These are phyloP conservation scores for Graphilbum ipis-grandicollis DNA, from an alignment of 2,329 filamentous ascomycete genomes.

Conservation along the genomic window DNA sequence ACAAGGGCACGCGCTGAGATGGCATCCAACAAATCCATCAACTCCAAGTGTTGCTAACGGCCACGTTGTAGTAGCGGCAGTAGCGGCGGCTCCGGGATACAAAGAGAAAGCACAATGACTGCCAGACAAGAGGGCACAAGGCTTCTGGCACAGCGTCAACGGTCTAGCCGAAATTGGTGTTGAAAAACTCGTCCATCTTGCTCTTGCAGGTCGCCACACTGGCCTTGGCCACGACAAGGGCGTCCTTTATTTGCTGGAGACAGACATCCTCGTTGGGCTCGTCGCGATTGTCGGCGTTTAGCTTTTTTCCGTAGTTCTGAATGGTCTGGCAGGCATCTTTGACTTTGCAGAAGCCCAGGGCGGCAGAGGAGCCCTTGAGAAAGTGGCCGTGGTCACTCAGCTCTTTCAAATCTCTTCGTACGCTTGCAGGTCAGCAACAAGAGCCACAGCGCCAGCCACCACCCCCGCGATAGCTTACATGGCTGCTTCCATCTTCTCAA, in stretches of 20 bases:
- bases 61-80: too few species aligned
- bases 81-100: too few species aligned
- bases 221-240: constrained; percentile 51
- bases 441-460: too few species aligned
- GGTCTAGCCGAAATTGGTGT: neutral
- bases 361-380: constrained; percentile 91
- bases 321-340: constrained; percentile 93
- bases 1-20: too few species aligned
- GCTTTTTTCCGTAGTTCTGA: constrained; percentile 73
- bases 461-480: constrained; percentile 57
- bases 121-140: too few species aligned
- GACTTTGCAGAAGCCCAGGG: constrained; percentile 77
- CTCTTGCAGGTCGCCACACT: constrained; percentile 62
- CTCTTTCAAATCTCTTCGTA: constrained; percentile 55
- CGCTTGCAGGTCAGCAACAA: too few species aligned
- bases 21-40: too few species aligned
- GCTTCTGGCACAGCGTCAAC: too few species aligned
- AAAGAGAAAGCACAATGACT: too few species aligned
- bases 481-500: constrained; percentile 63
- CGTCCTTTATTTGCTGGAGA: constrained; percentile 51
- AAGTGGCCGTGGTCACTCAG: constrained; percentile 85
- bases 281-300: constrained; percentile 57
- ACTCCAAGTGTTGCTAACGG: too few species aligned
- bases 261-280: constrained; percentile 51
- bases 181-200: constrained; percentile 54